Conservation (phyloP, 176 grass and related monocot genomes). For the Chloris gayana region DNA sequence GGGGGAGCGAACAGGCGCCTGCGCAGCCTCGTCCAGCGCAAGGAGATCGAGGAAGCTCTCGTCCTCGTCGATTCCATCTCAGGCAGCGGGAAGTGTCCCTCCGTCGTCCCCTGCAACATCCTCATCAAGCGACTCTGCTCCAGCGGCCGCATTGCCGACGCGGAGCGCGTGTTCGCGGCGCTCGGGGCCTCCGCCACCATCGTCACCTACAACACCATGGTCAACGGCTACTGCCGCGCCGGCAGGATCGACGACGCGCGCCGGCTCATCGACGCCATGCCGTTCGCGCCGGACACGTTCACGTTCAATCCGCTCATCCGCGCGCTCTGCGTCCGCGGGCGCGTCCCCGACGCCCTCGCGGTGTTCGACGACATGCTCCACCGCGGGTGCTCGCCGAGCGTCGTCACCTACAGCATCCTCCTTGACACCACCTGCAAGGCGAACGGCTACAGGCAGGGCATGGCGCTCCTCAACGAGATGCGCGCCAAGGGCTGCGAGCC, state of each 20-base stretch:
- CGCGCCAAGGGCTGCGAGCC: conserved; percentile 54
- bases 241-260: conserved; percentile 45
- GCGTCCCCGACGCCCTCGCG: conserved; percentile 42
- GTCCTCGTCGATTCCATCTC: conserved; percentile 31
- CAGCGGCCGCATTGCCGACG: conserved; percentile 39
- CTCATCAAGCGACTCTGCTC: conserved; percentile 66
- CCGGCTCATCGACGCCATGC: conserved; percentile 51
- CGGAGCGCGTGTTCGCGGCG: conserved; percentile 46
- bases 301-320: conserved; percentile 65
- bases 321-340: conserved; percentile 44
- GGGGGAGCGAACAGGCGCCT: conserved; percentile 37
- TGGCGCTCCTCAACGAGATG: conserved; percentile 59
- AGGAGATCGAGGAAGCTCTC: conserved; percentile 43
- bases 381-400: conserved; percentile 46
- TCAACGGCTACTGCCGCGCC: conserved; percentile 56
- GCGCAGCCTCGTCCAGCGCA: conserved; percentile 40
- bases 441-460: conserved; percentile 48
- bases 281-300: conserved; percentile 51
- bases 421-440: conserved; percentile 54
- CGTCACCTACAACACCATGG: conserved; percentile 69
- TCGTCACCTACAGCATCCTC: conserved; percentile 67
- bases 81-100: neutral
- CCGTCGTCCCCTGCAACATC: conserved; percentile 61
- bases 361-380: conserved; percentile 56
- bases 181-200: conserved; percentile 46